A percentile compares a stretch with the other conserved stretches of the same genome.
These are phyloP conservation scores for Cucurbitaria berberidis DNA, from an alignment of 2,329 filamentous ascomycete genomes.

Conservation along the genomic window DNA sequence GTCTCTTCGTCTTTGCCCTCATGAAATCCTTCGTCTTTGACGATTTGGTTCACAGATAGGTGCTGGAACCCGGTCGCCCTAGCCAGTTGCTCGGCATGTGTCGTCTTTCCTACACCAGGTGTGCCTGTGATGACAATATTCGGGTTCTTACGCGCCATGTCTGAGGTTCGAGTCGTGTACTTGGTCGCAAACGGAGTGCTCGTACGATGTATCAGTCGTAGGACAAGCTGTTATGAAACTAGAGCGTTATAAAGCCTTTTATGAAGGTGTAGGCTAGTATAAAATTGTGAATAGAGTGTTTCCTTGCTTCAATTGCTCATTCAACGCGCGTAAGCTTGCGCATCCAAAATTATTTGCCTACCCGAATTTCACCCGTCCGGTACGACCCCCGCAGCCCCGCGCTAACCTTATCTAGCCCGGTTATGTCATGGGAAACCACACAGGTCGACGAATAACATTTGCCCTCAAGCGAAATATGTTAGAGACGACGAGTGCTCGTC, in stretches of 20 bases:
- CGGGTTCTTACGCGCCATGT: constrained; percentile 60
- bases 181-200: constrained; percentile 1
- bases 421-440: background rate
- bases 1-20: constrained; percentile 87
- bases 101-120: constrained; percentile 94
- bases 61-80: constrained; percentile 79
- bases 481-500: background rate
- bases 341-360: constrained; percentile 22
- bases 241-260: background rate
- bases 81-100: constrained; percentile 82
- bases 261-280: background rate
- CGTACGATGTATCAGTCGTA: background rate
- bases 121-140: constrained; percentile 97
- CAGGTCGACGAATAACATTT: background rate
- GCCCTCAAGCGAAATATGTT: background rate
- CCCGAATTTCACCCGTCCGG: constrained; percentile 28
- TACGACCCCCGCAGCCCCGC: constrained; percentile 25
- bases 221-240: too few species aligned
- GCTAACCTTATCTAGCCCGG: constrained; percentile 5
- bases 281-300: background rate
- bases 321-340: background rate
- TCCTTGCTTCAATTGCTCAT: background rate
- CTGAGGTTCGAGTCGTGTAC: background rate
- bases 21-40: constrained; percentile 86
- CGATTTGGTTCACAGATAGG: constrained; percentile 86